These are phyloP conservation scores for Citrullus colocynthis DNA, from an alignment of 306 rosid species.

Conservation along the genomic window DNA sequence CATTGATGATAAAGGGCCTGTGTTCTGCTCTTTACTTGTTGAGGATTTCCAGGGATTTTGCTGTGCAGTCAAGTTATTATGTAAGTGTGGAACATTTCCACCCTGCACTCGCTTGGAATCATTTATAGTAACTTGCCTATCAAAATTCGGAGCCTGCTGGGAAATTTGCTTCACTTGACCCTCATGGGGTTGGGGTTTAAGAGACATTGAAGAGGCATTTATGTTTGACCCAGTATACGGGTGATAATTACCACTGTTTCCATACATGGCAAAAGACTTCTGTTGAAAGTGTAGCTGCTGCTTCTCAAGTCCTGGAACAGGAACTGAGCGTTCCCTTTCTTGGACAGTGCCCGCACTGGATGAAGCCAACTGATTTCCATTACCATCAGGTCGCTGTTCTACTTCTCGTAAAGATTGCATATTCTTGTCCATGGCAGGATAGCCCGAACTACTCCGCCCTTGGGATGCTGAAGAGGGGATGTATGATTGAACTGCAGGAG, in stretches of 20 bases:
- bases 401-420: slow-evolving; percentile 36
- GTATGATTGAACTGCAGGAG: slow-evolving; percentile 46
- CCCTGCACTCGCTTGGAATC: slow-evolving; percentile 60
- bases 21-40: slow-evolving; percentile 44
- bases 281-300: slow-evolving; percentile 42
- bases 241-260: slow-evolving; percentile 43
- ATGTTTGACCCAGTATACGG: slow-evolving; percentile 47
- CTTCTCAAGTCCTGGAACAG: slow-evolving; percentile 49
- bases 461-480: slow-evolving; percentile 41
- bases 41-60: slow-evolving; percentile 58
- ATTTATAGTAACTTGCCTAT: slow-evolving; percentile 32
- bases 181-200: slow-evolving; percentile 55
- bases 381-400: slow-evolving; percentile 17
- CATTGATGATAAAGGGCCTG: slow-evolving; percentile 32
- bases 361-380: slow-evolving; percentile 35
- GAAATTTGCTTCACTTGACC: slow-evolving; percentile 54
- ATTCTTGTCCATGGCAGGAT: slow-evolving; percentile 29
- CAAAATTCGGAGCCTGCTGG: slow-evolving; percentile 45
- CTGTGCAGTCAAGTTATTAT: slow-evolving; percentile 40
- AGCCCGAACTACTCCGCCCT: slow-evolving; percentile 24
- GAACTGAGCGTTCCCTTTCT: slow-evolving; percentile 47
- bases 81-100: slow-evolving; percentile 43
- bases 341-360: slow-evolving; percentile 39
- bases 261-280: slow-evolving; percentile 36
- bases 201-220: slow-evolving; percentile 38